Base-by-base conservation (phyloP, 2,329 filamentous ascomycete species). In the Emergomyces orientalis region DNA sequence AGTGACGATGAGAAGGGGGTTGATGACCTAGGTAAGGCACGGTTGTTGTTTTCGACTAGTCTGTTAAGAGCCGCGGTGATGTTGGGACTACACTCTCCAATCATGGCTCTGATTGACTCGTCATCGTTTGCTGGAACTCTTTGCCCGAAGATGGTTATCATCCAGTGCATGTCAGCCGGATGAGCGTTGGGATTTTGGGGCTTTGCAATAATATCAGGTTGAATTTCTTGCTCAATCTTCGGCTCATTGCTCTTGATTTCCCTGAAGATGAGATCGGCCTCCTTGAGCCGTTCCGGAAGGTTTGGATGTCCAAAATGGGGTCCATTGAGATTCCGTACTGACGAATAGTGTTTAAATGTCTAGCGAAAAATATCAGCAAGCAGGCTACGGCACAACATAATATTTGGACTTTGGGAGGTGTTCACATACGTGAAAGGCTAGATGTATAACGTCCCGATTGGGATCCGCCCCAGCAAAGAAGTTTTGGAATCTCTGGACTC, bases 291-390 rank as follows among this genome's bases (percentile, higher is more conserved):
- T 39, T 61, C 67, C 34, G 69, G 65, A 43, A 86, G 79, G 25
- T 78, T 70, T 13, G 84, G 84, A 41, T 77, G 75, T 57, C 85
- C 86, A 37, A 76, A 78, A 70, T 86, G 83, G 8, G 84, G 83
- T 7, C 84, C 85, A 65, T 82, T 73, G 55, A 83, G 73, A 68
- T 84, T 84, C 62, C 86, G 81, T 66, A 88, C 83, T 0, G 85
- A 88, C 4, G 85, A 87, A 73, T 87, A 88, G 71, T 88, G 86
- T 69, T 87, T 81, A 77, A 83, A 87, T 55, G 76, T 79, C 82
- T 87, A 70, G 43, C 69, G 60, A 69, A 69, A 65, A 59, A 27
- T 58, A n/a, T 49, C 5, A 51, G 51, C 25, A 41, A 22, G 49
- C 32, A 56, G 52, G 43, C 6, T 49, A 47, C 3, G 7, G 7